Evolutionary conservation across 768 basidiomycete genomes (phyloP), one percentile per base, ranked within the genome.

Genomic region (Tulasnella sp.): DNA sequence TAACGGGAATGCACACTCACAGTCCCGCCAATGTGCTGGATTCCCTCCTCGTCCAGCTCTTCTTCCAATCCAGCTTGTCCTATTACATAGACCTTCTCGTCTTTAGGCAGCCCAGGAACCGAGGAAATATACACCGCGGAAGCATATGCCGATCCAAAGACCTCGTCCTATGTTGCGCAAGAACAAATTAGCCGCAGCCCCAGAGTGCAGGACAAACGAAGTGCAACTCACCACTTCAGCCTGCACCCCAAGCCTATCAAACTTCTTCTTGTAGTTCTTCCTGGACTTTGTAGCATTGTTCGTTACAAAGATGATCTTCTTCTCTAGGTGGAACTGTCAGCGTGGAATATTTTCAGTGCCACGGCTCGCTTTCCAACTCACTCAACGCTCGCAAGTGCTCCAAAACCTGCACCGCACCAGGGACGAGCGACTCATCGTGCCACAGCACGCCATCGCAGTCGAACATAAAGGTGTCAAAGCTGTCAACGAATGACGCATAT

Each of bases 221-320:
- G 24, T 21, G 19, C 36, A 34, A n/a, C 94, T 85, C 85, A 98
- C 97, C 83, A 93, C 92, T 84, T 92, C 88, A 44, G 92, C 95
- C 84, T 95, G 88, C 44, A 98, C 88, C 52, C 94, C 96, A 76
- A 99, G 89, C 83, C 91, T 88, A 85, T 98, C 95, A 84, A 99
- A 98, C 85, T 97, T 97, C 71, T 86, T 86, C 88, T 95, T 96
- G 90, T 97, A 97, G 84, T 86, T 92, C 84, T 86, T 90, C 81
- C 98, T 88, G 8, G 96, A 97, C 86, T 98, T 97, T 78, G 92
- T 94, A 71, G 97, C 97, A 84, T 99, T 99, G 87, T 99, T 99
- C 21, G 97, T 98, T 75, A 98, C 96, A 83, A 99, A 99, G 14
- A 98, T 86, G 42, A 98, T 87, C 80, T 90, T 89, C 88, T 95